Conservation (phyloP, 441 rosid species). For the Melastoma candidum region DNA sequence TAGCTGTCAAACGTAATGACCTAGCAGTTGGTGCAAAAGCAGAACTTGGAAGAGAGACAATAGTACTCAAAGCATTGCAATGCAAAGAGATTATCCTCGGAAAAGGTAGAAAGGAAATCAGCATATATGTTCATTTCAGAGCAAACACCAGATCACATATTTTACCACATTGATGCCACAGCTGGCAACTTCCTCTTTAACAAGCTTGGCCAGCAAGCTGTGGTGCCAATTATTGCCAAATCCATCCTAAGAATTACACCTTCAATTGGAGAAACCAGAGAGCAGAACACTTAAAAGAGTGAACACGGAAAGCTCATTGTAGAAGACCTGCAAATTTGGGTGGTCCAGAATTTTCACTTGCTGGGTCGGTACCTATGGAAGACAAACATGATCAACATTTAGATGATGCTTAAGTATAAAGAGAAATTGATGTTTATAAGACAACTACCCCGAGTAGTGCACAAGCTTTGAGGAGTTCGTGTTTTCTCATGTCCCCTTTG, state of each 20-base stretch:
- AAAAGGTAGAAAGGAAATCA: not conserved
- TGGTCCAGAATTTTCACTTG: slow-evolving; percentile 61
- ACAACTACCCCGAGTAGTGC: slow-evolving; percentile 51
- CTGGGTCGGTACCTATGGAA: slow-evolving; percentile 40
- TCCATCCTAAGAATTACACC: slow-evolving; percentile 55
- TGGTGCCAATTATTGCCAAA: slow-evolving; percentile 62
- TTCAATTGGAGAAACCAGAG: slow-evolving; percentile 6
- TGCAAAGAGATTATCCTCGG: too few species aligned
- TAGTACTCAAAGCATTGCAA: too few species aligned
- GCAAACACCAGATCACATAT: not conserved
- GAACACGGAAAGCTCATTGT: slow-evolving; percentile 3
- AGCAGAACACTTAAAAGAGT: slow-evolving; percentile 4
- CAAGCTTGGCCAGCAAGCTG: slow-evolving; percentile 37
- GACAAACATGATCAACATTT: not conserved
- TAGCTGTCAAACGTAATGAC: slow-evolving; percentile 63
- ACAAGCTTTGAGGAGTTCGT: slow-evolving; percentile 64
- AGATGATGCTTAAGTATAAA: not conserved
- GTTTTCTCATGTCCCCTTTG: slow-evolving; percentile 51
- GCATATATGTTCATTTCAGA: not conserved
- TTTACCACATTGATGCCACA: slow-evolving; percentile 46
- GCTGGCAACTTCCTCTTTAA: slow-evolving; percentile 46
- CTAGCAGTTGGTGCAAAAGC: slow-evolving; percentile 21
- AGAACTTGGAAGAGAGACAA: too few species aligned
- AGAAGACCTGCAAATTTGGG: slow-evolving; percentile 55
- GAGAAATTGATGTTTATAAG: not conserved